These are phyloP conservation scores for Neurospora sp. DNA, from an alignment of 495 filamentous ascomycete species.

Conservation along the genomic window DNA sequence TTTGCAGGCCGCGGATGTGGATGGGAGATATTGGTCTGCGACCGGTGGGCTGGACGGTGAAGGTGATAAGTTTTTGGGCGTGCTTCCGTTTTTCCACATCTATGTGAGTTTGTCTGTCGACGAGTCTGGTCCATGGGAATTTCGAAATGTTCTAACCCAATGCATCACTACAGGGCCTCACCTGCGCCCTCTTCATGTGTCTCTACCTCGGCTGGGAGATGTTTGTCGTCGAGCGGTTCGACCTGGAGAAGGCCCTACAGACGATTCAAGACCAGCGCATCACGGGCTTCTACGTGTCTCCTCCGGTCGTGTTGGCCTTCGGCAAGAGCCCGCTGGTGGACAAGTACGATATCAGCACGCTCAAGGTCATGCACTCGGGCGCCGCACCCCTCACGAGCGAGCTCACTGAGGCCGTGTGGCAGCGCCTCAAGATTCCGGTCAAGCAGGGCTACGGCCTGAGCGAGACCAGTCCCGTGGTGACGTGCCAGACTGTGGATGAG, in stretches of 20 bases:
- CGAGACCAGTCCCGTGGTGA: slow-evolving; percentile 44
- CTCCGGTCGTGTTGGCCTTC: slow-evolving; percentile 73
- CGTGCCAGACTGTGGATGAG: slow-evolving; percentile 56
- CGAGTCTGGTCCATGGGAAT: neutral
- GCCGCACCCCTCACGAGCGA: slow-evolving; percentile 83
- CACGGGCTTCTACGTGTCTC: slow-evolving; percentile 74
- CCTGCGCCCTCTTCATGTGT: slow-evolving; percentile 23
- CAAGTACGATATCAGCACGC: slow-evolving; percentile 68
- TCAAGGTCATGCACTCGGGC: slow-evolving; percentile 82
- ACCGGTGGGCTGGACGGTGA: slow-evolving; percentile 49
- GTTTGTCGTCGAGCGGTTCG: slow-evolving; percentile 76
- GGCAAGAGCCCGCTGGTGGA: slow-evolving; percentile 64
- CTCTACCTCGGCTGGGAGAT: slow-evolving; percentile 59
- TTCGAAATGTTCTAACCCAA: neutral
- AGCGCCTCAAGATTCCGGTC: slow-evolving; percentile 60
- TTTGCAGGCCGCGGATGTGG: slow-evolving; percentile 40
- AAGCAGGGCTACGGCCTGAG: slow-evolving; percentile 51
- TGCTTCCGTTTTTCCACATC: slow-evolving; percentile 90
- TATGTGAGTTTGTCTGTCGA: slow-evolving; percentile 45
- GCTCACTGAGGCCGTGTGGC: slow-evolving; percentile 67
- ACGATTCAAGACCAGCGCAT: slow-evolving; percentile 64
- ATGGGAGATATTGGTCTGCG: slow-evolving; percentile 49
- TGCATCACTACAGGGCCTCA: slow-evolving; percentile 18
- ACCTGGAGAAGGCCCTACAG: slow-evolving; percentile 65
- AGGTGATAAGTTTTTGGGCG: slow-evolving; percentile 64